Evolutionary conservation across 345 rosid species (phyloP), one percentile per base, ranked within the genome.

Genomic region (Geranium rotundifolium): DNA sequence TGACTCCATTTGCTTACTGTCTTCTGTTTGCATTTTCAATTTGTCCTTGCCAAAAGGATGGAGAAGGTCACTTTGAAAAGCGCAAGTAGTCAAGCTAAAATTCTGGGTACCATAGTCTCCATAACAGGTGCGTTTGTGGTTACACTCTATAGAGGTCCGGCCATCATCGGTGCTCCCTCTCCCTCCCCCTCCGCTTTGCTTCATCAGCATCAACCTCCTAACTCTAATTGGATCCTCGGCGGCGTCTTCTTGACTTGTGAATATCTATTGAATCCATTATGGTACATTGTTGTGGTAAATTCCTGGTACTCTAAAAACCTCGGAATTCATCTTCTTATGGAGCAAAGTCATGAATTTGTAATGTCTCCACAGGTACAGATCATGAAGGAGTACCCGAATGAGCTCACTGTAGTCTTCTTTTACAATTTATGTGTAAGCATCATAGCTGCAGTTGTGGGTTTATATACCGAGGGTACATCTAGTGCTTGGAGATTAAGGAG

Each of bases 261-360:
- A 70, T 87, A 92, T 52, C 70, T 85, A 19, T 72, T 86, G 5
- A 67, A 83, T 65, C 89, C 98, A 4, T 62, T 92, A 5, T 87
- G 96, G 97, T 85, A 85, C 81, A 87, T 92, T 69, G 87, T 92
- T 73, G 90, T 84, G 97, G 98, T 91, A 73, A 3, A 16, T 18
- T 4, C 17, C 17, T 37, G 7, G 52, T n/a, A 19, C 20, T 7
- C 9, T 34, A 31, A 27, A 1, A 17, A 5, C 20, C 14, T n/a
- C 30, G 19, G 17, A 7, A 1, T 17, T 13, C 4, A 2, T 17
- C 30, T 12, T 56, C 49, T 55, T 55, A 20, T 23, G n/a, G 9
- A 17, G 19, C 7, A 19, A 27, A 17, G 20, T 19, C 19, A 7
- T 13, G 62, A 7, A 61, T 67, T 16, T 19, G 15, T 14, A 13